phyloP scores from a whole-genome alignment of 352 stramenopile genomes.

The Globisporangium paddicum region DNA sequence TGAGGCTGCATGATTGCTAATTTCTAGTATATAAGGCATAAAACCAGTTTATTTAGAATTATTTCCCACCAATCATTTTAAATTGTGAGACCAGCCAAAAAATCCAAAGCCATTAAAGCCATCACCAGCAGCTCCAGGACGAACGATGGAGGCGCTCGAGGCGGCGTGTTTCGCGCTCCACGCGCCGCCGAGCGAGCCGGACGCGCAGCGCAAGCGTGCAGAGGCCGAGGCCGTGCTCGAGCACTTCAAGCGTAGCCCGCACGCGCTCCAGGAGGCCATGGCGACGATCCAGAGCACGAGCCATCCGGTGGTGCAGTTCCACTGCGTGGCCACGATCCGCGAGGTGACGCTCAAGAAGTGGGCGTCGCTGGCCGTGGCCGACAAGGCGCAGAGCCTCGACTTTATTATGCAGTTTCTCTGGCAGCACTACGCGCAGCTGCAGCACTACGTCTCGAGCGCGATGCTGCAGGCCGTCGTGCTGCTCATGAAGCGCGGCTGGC shows the following conservation, averaged over 20 bases:
- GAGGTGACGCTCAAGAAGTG: conserved; percentile 74
- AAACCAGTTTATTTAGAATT: too few relatives aligned
- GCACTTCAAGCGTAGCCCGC: conserved; percentile 80
- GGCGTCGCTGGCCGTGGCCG: conserved; percentile 34
- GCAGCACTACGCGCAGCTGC: conserved; percentile 42
- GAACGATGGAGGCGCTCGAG: conserved; percentile 52
- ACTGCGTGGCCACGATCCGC: conserved; percentile 71
- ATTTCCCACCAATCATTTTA: not conserved
- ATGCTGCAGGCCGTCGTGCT: conserved; percentile 71
- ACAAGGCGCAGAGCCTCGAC: conserved; percentile 57
- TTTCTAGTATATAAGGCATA: too few relatives aligned
- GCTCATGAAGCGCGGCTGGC: conserved; percentile 79
- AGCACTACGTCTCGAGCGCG: conserved; percentile 51
- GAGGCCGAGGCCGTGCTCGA: conserved; percentile 64
- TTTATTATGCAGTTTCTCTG: conserved; percentile 81
- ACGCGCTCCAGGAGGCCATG: conserved; percentile 57
- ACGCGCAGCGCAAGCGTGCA: conserved; percentile 43
- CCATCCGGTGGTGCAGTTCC: conserved; percentile 69
- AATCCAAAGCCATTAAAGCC: too few relatives aligned
- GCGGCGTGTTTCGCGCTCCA: conserved; percentile 68
- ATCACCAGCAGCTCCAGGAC: not conserved
- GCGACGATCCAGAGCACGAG: conserved; percentile 34
- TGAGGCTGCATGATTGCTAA: too few relatives aligned
- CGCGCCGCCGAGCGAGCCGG: conserved; percentile 41
- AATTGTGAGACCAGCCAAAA: too few relatives aligned